These are phyloP conservation scores for Nannochloropsis salina DNA, from an alignment of 108 stramenopile genomes.

Conservation along the genomic window DNA sequence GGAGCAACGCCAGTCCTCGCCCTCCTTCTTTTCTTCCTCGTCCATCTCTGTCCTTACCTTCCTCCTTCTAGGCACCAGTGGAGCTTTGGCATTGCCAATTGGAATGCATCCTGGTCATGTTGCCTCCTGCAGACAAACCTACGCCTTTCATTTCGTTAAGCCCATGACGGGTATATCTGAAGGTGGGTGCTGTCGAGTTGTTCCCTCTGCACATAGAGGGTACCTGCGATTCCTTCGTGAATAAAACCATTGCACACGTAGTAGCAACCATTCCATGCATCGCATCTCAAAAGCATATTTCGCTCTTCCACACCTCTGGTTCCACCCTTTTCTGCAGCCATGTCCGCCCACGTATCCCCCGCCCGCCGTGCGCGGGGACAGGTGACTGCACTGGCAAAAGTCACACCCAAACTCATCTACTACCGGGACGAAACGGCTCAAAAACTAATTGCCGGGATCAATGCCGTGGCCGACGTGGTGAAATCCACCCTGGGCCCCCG, in stretches of 20 bases:
- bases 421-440: constrained; percentile 71
- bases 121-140: too few relatives aligned
- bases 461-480: constrained; percentile 86
- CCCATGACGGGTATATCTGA: too few relatives aligned
- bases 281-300: too few relatives aligned
- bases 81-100: background rate
- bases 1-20: background rate
- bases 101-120: too few relatives aligned
- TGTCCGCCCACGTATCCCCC: background rate
- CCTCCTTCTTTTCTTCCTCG: background rate
- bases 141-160: too few relatives aligned
- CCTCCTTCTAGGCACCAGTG: background rate
- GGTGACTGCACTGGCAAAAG: background rate
- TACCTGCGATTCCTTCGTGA: too few relatives aligned
- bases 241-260: too few relatives aligned
- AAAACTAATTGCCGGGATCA: constrained; percentile 81
- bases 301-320: too few relatives aligned
- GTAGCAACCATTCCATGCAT: too few relatives aligned
- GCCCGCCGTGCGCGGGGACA: background rate
- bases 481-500: constrained; percentile 92
- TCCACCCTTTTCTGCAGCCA: background rate
- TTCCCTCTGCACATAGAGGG: too few relatives aligned
- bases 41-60: background rate
- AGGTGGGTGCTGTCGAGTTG: too few relatives aligned
- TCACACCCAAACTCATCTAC: background rate